Evolutionary conservation across 2,329 filamentous ascomycete genomes (phyloP).

Genomic region (Calonectria pteridis): DNA sequence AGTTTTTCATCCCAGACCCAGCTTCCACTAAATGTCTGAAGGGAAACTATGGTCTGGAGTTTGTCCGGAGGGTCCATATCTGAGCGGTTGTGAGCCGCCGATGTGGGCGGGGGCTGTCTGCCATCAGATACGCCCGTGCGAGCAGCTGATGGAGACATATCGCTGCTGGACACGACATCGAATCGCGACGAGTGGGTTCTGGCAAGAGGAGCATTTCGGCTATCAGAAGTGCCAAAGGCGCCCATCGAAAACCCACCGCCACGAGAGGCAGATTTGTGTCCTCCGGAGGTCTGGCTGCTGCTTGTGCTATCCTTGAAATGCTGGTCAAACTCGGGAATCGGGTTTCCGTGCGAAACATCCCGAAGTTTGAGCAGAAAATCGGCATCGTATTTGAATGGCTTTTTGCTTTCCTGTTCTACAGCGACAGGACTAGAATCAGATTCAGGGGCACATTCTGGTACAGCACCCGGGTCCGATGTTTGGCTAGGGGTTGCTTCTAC

Average conservation of each 20-base stretch:
- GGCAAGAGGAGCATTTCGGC: background rate
- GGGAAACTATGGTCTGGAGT: constrained; percentile 56
- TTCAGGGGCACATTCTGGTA: too few species aligned
- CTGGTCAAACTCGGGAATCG: background rate
- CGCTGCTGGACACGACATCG: too few species aligned
- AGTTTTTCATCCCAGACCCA: constrained; percentile 47
- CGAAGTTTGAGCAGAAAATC: background rate
- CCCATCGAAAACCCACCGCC: background rate
- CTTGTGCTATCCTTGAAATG: background rate
- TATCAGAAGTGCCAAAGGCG: background rate
- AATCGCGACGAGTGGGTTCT: too few species aligned
- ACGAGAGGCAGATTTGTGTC: constrained; percentile 63
- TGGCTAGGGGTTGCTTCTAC: background rate
- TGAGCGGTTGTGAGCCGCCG: background rate
- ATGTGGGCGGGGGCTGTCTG: too few species aligned
- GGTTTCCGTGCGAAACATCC: background rate
- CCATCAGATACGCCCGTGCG: background rate
- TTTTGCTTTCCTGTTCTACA: background rate
- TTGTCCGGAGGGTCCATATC: background rate
- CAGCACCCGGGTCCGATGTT: too few species aligned
- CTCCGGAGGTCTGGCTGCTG: too few species aligned
- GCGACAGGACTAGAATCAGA: background rate
- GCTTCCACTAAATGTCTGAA: constrained; percentile 59
- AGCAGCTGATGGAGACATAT: too few species aligned
- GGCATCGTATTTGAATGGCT: background rate